These are phyloP conservation scores for Angophora floribunda DNA, from an alignment of 345 rosid genomes.

Conservation along the genomic window DNA sequence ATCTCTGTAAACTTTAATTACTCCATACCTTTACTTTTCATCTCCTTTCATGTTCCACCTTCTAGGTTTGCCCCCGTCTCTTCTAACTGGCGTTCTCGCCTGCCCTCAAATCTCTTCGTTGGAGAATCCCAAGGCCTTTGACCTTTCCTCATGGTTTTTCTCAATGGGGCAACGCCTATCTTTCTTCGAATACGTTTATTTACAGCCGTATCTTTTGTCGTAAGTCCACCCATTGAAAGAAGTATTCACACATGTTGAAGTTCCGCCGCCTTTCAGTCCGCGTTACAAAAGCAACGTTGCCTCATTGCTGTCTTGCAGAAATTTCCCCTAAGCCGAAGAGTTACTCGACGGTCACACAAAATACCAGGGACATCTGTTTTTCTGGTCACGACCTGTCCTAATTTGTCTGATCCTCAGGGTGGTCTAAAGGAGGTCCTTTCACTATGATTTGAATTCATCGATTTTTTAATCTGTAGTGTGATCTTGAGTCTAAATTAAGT, in stretches of 20 bases:
- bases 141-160: background rate
- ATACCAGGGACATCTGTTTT: background rate
- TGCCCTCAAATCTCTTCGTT: background rate
- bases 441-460: background rate
- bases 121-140: background rate
- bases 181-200: background rate
- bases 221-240: too few relatives aligned
- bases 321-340: background rate
- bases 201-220: background rate
- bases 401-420: background rate
- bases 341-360: background rate
- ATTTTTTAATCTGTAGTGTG: too few relatives aligned
- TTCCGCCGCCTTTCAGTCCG: accelerated
- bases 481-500: background rate
- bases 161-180: background rate
- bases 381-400: background rate
- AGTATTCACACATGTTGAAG: too few relatives aligned
- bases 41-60: background rate
- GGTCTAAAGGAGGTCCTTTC: background rate
- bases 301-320: too few relatives aligned
- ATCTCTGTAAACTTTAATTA: too few relatives aligned
- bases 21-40: background rate
- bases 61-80: background rate
- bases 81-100: background rate
- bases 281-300: too few relatives aligned